phyloP scores from a whole-genome alignment of 495 filamentous ascomycete genomes.

The Trichocladium antarcticum region DNA sequence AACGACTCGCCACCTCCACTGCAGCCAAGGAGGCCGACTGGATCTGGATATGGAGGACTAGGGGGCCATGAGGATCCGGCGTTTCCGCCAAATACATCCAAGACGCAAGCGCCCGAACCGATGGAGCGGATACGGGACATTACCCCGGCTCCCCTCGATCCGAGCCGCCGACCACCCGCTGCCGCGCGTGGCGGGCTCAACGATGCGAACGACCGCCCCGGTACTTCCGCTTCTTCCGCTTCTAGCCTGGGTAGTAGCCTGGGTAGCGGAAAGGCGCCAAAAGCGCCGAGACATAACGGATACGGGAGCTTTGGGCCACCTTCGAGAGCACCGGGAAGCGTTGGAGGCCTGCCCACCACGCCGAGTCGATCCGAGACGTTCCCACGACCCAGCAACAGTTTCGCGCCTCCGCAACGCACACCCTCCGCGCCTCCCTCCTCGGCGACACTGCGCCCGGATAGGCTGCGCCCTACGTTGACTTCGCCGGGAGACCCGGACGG shows the following conservation, averaged over 20 bases:
- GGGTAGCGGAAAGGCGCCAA: constrained; percentile 27
- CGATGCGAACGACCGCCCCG: constrained; percentile 23
- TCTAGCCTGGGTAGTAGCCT: constrained; percentile 34
- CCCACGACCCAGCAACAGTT: constrained; percentile 31
- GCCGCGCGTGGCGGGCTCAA: constrained; percentile 10
- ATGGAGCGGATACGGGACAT: constrained; percentile 54
- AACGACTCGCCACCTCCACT: constrained; percentile 22
- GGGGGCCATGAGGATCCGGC: constrained; percentile 35
- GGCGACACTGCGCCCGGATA: constrained; percentile 21
- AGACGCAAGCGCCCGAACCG: constrained; percentile 39
- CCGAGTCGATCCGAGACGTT: constrained; percentile 47
- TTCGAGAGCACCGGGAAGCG: constrained; percentile 20
- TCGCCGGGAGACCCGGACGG: constrained; percentile 12
- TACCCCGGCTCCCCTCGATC: constrained; percentile 55
- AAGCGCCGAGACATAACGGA: constrained; percentile 36
- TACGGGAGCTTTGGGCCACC: constrained; percentile 41
- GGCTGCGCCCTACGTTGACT: constrained; percentile 26
- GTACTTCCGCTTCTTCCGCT: constrained; percentile 29
- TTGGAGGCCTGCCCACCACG: constrained; percentile 28
- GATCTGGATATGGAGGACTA: constrained; percentile 34
- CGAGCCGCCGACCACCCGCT: constrained; percentile 22
- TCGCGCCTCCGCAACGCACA: constrained; percentile 32
- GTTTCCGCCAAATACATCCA: constrained; percentile 24
- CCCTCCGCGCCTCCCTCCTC: constrained; percentile 35
- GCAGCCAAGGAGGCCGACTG: constrained; percentile 24